phyloP scores from a whole-genome alignment of 345 rosid genomes.

The Camelina sativa region DNA sequence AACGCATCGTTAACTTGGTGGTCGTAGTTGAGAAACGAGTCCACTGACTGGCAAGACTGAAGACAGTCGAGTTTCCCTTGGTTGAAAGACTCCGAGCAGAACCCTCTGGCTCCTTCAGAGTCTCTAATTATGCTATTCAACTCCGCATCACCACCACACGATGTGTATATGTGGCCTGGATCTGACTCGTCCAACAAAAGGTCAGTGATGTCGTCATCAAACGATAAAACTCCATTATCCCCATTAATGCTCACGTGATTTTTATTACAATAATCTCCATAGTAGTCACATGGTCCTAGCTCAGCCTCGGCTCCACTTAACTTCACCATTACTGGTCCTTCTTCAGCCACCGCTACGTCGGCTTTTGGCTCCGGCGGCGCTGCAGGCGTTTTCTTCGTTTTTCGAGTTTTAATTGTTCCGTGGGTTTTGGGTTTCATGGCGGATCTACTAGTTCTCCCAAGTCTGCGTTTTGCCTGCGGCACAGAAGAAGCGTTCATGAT shows the following conservation, averaged over 20 bases:
- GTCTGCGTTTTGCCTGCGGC: slow-evolving; percentile 36
- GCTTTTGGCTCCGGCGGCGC: slow-evolving; percentile 9
- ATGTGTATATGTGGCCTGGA: slow-evolving; percentile 30
- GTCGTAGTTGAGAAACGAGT: slow-evolving; percentile 28
- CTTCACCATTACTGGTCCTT: slow-evolving; percentile 30
- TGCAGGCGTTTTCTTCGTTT: slow-evolving; percentile 33
- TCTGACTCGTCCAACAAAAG: slow-evolving; percentile 37
- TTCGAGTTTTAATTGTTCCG: slow-evolving; percentile 8
- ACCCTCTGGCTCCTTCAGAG: slow-evolving; percentile 11
- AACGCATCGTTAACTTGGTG: slow-evolving; percentile 24
- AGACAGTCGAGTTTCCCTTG: slow-evolving; percentile 13
- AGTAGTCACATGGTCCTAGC: slow-evolving; percentile 24
- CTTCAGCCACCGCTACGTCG: slow-evolving; percentile 14
- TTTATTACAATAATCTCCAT: slow-evolving; percentile 5
- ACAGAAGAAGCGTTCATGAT: slow-evolving; percentile 28
- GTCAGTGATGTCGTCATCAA: slow-evolving; percentile 43
- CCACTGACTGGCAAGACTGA: slow-evolving; percentile 35
- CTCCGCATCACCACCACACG: slow-evolving; percentile 27
- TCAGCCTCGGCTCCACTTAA: slow-evolving; percentile 37
- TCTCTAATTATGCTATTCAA: slow-evolving; percentile 4
- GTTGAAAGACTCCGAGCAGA: slow-evolving; percentile 13
- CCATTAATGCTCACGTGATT: slow-evolving; percentile 33
- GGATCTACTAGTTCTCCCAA: slow-evolving; percentile 41
- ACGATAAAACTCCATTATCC: slow-evolving; percentile 28
- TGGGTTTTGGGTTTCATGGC: slow-evolving; percentile 43